phyloP scores from a whole-genome alignment of 257 asterid species.

The Solanum appendiculatum region DNA sequence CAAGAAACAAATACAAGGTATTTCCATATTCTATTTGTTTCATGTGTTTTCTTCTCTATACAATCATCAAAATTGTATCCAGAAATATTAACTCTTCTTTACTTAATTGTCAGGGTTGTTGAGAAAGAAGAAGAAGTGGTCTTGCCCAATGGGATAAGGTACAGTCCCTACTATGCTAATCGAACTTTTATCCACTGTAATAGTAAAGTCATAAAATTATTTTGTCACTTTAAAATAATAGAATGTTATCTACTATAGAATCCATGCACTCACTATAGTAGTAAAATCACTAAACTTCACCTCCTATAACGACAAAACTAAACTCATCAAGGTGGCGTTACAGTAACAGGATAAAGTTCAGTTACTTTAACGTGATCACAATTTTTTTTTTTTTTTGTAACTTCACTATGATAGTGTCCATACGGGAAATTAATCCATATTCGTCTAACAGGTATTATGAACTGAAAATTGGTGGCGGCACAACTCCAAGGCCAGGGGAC shows the following conservation, averaged over 20 bases:
- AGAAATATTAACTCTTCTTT: background rate
- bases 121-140: constrained; percentile 74
- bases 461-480: constrained; percentile 64
- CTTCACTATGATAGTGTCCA: background rate
- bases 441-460: constrained; percentile 42
- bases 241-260: background rate
- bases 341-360: too few relatives aligned
- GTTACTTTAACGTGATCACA: background rate
- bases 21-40: background rate
- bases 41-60: background rate
- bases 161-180: background rate
- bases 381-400: too few relatives aligned
- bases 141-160: constrained; percentile 77
- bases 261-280: background rate
- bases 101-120: constrained; percentile 43
- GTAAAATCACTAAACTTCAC: background rate
- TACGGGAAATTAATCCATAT: background rate
- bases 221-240: background rate
- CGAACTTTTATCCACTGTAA: background rate
- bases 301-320: background rate
- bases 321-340: background rate
- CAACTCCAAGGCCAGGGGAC: constrained; percentile 53
- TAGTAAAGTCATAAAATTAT: background rate
- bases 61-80: background rate
- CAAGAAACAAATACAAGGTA: constrained; percentile 66